Percentiles rank a stretch among this genome's conserved stretches.
Conservation (phyloP, 257 asterid genomes). For the Ophiorrhiza pumila region DNA sequence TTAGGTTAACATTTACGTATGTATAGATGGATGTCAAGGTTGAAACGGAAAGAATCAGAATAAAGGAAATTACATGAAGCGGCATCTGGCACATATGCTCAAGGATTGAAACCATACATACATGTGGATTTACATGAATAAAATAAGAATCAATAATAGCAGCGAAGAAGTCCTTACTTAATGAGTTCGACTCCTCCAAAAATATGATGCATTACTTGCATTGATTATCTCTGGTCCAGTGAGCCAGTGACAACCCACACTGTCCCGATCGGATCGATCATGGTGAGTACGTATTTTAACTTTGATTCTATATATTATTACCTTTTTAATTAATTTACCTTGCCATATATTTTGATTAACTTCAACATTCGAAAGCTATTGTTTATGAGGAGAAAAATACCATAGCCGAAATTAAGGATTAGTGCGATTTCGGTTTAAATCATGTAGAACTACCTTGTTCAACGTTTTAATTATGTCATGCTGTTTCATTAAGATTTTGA, state of each 20-base stretch:
- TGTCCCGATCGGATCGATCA: no score
- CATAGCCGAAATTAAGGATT: no score
- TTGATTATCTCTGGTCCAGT: not conserved
- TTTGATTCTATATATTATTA: no score
- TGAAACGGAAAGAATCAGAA: constrained; percentile 6
- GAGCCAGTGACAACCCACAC: not conserved
- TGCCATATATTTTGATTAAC: no score
- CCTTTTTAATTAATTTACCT: no score
- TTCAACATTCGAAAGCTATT: no score
- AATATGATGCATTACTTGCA: not conserved
- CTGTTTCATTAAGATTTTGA: no score
- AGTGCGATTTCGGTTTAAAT: no score
- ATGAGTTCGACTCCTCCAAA: not conserved
- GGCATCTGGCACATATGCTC: not conserved
- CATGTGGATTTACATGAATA: not conserved
- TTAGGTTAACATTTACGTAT: not conserved
- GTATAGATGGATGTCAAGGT: not conserved
- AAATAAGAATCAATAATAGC: not conserved
- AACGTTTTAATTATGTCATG: no score
- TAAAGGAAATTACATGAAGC: not conserved
- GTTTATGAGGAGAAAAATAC: no score
- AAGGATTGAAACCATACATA: not conserved
- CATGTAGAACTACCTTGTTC: no score
- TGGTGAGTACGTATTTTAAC: no score
- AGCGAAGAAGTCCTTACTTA: not conserved